Percentiles rank a stretch among this genome's conserved stretches.
Evolutionary conservation across 495 filamentous ascomycete genomes (phyloP).

Genomic region (Pyronema domesticum): DNA sequence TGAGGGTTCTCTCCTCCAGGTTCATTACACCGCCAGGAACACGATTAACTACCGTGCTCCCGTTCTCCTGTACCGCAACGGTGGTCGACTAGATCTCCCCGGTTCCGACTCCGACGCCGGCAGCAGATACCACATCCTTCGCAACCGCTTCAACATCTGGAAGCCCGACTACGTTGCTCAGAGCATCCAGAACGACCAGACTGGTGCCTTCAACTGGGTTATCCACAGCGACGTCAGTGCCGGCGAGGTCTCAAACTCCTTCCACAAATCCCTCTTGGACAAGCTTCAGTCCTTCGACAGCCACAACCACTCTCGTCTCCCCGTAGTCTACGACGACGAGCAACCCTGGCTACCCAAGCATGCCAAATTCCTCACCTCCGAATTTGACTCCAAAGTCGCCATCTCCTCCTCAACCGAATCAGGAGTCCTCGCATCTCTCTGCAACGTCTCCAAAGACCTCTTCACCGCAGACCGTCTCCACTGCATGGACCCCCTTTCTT

Average conservation of each 20-base stretch:
- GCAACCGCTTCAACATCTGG: constrained; percentile 78
- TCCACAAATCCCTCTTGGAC: constrained; percentile 43
- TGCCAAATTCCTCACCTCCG: constrained; percentile 60
- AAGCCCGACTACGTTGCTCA: constrained; percentile 57
- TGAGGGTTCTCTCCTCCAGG: constrained; percentile 60
- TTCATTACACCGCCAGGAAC: constrained; percentile 76
- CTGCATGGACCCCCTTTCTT: constrained; percentile 60
- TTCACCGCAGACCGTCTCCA: constrained; percentile 54
- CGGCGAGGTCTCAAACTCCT: constrained; percentile 47
- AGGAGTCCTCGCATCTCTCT: constrained; percentile 52
- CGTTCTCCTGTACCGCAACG: constrained; percentile 55
- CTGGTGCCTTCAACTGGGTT: constrained; percentile 70
- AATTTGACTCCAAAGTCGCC: constrained; percentile 47
- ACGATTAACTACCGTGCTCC: constrained; percentile 71
- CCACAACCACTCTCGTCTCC: constrained; percentile 25
- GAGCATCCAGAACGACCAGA: constrained; percentile 31
- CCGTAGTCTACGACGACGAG: constrained; percentile 44
- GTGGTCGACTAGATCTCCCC: constrained; percentile 56
- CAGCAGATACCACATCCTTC: constrained; percentile 53
- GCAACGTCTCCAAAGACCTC: constrained; percentile 54
- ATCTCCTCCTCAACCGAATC: constrained; percentile 53
- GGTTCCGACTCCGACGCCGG: constrained; percentile 64
- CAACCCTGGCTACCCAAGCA: constrained; percentile 45
- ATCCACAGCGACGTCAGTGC: constrained; percentile 67
- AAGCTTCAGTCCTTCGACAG: constrained; percentile 8